Evolutionary conservation across 768 basidiomycete genomes (phyloP).

Genomic region (Naganishia vaughanmartiniae): DNA sequence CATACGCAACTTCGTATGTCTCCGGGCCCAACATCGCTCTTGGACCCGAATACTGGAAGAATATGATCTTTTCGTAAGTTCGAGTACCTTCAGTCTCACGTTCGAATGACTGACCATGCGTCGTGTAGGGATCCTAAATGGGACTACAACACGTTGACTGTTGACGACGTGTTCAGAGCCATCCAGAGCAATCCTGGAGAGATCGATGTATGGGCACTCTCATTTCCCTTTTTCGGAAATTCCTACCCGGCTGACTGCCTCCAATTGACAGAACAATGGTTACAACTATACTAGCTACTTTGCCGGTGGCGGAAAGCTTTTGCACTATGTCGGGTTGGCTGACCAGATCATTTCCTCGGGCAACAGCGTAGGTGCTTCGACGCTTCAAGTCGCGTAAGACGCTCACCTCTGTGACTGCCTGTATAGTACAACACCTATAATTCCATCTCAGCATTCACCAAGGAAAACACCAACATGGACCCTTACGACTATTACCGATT

Average conservation of each 20-base stretch:
- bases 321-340: constrained; percentile 43
- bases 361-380: constrained; percentile 33
- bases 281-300: constrained; percentile 38
- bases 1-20: constrained; percentile 20
- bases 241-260: neutral
- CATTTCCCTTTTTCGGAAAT: neutral
- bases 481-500: constrained; percentile 51
- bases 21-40: constrained; percentile 15
- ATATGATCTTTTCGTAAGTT: constrained; percentile 48
- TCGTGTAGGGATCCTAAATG: constrained; percentile 22
- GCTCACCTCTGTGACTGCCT: neutral
- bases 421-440: constrained; percentile 36
- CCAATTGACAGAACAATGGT: constrained; percentile 19
- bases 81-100: neutral
- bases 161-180: constrained; percentile 11
- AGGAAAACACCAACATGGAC: constrained; percentile 33
- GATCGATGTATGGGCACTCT: constrained; percentile 26
- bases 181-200: constrained; percentile 3
- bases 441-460: constrained; percentile 36
- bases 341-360: constrained; percentile 48
- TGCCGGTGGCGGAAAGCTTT: constrained; percentile 42
- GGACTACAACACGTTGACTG: constrained; percentile 27
- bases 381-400: neutral
- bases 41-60: constrained; percentile 33
- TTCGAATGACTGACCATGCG: neutral